phyloP scores from a whole-genome alignment of 129 eudicot species.

The Arctium lappa region DNA sequence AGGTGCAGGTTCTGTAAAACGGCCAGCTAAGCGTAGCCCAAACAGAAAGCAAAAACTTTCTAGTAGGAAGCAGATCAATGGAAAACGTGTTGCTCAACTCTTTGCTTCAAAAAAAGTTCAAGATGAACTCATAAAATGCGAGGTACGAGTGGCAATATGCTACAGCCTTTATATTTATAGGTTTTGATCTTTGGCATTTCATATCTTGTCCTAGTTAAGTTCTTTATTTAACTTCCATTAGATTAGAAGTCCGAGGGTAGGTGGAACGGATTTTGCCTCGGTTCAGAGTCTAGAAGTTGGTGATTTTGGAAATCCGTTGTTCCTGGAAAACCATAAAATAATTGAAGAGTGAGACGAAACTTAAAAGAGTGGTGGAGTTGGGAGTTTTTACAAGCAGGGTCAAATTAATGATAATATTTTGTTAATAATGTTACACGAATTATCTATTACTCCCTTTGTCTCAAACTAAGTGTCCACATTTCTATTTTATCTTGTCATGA shows the following conservation, averaged over 20 bases:
- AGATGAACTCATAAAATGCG: slow-evolving; percentile 60
- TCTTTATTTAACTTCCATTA: too few relatives aligned
- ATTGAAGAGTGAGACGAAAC: neutral
- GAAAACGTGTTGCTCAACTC: slow-evolving; percentile 61
- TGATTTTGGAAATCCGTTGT: neutral
- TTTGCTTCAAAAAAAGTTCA: slow-evolving; percentile 72
- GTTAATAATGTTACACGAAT: neutral
- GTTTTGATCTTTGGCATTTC: neutral
- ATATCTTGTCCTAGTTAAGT: neutral
- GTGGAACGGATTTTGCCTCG: neutral
- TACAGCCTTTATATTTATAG: neutral
- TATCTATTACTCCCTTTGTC: too few relatives aligned
- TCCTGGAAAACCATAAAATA: too few relatives aligned
- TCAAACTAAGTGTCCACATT: neutral
- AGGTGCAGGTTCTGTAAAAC: slow-evolving; percentile 42
- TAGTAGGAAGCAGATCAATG: slow-evolving; percentile 55
- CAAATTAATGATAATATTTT: neutral
- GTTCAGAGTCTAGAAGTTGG: neutral
- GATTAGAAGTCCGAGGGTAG: neutral
- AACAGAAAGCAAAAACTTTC: slow-evolving; percentile 42
- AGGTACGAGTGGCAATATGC: slow-evolving; percentile 42
- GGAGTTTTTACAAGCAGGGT: neutral
- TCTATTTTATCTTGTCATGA: too few relatives aligned
- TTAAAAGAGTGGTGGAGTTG: neutral
- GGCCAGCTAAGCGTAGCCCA: slow-evolving; percentile 37